Evolutionary conservation across 257 asterid species (phyloP), one percentile per base, ranked within the genome.

Genomic region (Cordia subcordata): DNA sequence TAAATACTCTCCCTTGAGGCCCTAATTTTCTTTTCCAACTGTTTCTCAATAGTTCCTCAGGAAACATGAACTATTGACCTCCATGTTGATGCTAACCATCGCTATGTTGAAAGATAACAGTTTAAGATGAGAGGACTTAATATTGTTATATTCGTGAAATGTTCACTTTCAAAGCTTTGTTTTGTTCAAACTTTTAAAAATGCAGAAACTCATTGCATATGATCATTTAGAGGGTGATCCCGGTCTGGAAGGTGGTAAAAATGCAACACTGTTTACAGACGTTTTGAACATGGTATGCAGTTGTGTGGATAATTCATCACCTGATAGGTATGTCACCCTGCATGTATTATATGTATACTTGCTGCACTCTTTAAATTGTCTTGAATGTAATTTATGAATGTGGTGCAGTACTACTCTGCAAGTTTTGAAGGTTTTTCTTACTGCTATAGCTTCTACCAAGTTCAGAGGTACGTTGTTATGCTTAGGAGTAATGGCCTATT

Each of bases 161-260:
- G 38, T 9, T 63, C 35, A 13, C 13, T 53, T 53, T 42, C 20
- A 37, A 53, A 42, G 52, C 52, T 40, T 39, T 46, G 11, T 53
- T 39, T 32, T 17, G 23, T 18, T 49, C n/a, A 32, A 21, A 16
- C 17, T 57, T 49, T 58, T 46, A 32, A 35, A 9, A 62, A 45
- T 65, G 76, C 88, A 93, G 99, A 93, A 93, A 93, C 99, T 93
- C 78, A 89, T 90, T 33, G 97, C 86, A 46, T 93, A 93, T 66
- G 87, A 89, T 70, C 96, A 89, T 75, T 82, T 93, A 47, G 99
- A 89, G 85, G 99, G 97, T 49, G 99, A 93, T 75, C 97, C 96
- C 49, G 97, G 99, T 74, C 79, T 86, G 61, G 97, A 87, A 69
- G 87, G 85, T 61, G 93, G 95, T 44, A 79, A 81, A 82, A 81